Evolutionary conservation across 1,284 basidiomycete species (phyloP), one percentile per base, ranked within the genome.

Genomic region (Amanita bisporigera): DNA sequence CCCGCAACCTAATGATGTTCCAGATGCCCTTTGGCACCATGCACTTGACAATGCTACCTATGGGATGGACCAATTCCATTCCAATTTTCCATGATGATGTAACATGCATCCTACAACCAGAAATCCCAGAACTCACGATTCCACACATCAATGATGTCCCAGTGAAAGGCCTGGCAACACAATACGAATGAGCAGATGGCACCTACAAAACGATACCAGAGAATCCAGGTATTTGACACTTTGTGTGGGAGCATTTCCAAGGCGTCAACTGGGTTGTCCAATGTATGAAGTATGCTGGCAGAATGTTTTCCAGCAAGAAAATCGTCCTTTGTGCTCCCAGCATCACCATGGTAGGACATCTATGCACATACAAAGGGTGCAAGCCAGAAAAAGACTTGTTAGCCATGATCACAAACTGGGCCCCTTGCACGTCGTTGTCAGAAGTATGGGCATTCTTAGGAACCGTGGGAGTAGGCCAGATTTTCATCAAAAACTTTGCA

Each of bases 61-160:
- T n/a, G n/a, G n/a, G n/a, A n/a, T n/a, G n/a, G n/a, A n/a, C n/a
- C 0, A 81, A 81, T 61, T 80, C 78, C 0, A 66, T 79, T 0
- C 70, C 76, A 0, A 78, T 81, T 21, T 79, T 81, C 57, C 81
- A 83, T 36, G 75, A 78, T 2, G 76, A 81, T 67, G 75, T 82
- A 31, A 74, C 72, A 0, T 78, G 75, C 58, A 77, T 83, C 19
- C 54, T 83, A 1, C 73, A 77, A 41, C 67, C 75, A n/a, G 78
- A 82, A 66, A 79, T 80, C 24, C 75, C 75, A 0, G 47, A 77
- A 2, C 36, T 69, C 2, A 74, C 78, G 0, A 72, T 72, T 21
- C 71, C 76, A 0, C 81, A 78, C 65, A 76, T 81, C 0, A 78
- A 83, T 64, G 76, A 83, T 67, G 65, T 81, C 2, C 69, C 72